Conservation (phyloP, 2,329 filamentous ascomycete species). For the Pseudogymnoascus sp. region DNA sequence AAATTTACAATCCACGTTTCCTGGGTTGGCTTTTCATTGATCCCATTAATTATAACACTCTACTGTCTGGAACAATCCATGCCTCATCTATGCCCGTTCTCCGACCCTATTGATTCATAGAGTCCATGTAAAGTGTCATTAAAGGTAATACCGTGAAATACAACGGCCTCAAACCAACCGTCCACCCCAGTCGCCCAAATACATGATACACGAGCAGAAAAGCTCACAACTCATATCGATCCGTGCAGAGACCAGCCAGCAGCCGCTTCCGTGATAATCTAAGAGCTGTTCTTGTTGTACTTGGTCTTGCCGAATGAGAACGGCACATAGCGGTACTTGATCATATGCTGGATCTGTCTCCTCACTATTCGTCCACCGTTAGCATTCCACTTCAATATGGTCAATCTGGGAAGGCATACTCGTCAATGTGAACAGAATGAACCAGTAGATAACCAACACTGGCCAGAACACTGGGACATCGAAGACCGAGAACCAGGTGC, state of each 20-base stretch:
- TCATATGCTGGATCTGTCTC: constrained; percentile 99
- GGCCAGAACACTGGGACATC: constrained; percentile 99
- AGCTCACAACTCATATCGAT: not conserved
- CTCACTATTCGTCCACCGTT: constrained; percentile 55
- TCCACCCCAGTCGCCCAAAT: not conserved
- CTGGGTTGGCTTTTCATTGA: not conserved
- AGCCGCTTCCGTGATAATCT: not conserved
- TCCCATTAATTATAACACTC: constrained; percentile 6
- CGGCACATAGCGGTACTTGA: constrained; percentile 98
- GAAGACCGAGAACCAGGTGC: constrained; percentile 90
- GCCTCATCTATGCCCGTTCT: constrained; percentile 2
- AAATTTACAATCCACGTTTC: not conserved
- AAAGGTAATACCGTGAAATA: not conserved
- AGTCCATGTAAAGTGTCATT: constrained; percentile 1
- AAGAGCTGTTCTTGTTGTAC: constrained; percentile 57
- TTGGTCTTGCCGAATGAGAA: constrained; percentile 86
- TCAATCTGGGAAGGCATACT: constrained; percentile 51
- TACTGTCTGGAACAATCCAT: constrained; percentile 1
- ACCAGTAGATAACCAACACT: constrained; percentile 95
- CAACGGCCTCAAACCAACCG: not conserved
- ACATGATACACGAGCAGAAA: constrained; percentile 8
- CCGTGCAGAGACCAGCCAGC: not conserved
- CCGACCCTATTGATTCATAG: not conserved
- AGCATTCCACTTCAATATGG: not conserved
- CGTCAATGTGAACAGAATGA: constrained; percentile 90